Base-by-base conservation (phyloP, 2,329 filamentous ascomycete species). In the Coniochaeta prunicola region DNA sequence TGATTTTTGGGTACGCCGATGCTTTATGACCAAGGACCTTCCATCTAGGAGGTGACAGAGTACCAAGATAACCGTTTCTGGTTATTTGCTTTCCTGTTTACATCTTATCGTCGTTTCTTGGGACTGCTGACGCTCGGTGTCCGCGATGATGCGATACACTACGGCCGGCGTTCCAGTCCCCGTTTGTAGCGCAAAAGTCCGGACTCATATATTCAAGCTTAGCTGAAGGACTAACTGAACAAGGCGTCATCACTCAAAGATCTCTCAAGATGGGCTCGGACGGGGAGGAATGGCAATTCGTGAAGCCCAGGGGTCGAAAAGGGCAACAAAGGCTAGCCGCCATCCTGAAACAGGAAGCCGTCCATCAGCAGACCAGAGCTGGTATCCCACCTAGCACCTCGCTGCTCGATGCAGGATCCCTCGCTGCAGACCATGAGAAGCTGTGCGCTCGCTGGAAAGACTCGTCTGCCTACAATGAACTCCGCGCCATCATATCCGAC, bases 401-500 rank as follows among this genome's bases (percentile, higher is more conserved):
- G 64, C 57, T 13, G 64, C 67, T 17, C 61, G 63, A 31, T 58
- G 64, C n/a, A 61, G 64, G 1, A 50, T 61, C 42, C 56, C 58
- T 13, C 64, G 67, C 17, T 61, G 70, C 30, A 63, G 66, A 72
- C 26, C 69, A 72, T 54, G 34, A 48, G 3, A 62, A 58, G 4
- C 53, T 66, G 13, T 42, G 50, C 2, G 28, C 57, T 7, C 59
- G 63, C 15, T 74, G 67, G 65, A 56, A 60, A 13, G 48, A 54
- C 0, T 64, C 71, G 3, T 34, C 65, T 1, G 69, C 69, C 24
- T 73, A 70, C 62, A 55, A 59, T 1, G 61, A 62, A 7, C 68
- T 84, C 3, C 64, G 67, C 5, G 63, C 66, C 0, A 63, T 77
- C 3, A 56, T 81, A 4, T 58, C 63, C 0, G 59, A 61, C 0